Conservation (phyloP, 2,329 filamentous ascomycete species). For the Fusarium haematococcum region DNA sequence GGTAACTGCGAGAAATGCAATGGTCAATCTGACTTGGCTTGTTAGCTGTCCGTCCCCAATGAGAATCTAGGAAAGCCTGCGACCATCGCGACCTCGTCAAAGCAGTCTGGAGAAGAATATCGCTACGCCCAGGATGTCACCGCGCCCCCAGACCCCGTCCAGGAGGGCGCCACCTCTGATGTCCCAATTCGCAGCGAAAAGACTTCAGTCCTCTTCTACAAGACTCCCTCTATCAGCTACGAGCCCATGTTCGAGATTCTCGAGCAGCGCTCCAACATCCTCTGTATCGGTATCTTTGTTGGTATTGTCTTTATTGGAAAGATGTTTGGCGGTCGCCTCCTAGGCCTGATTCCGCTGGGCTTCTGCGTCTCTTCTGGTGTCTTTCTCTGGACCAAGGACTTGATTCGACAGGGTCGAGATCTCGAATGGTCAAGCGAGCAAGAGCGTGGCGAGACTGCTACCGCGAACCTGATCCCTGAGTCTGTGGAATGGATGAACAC, state of each 20-base stretch:
- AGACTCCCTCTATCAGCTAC: conserved; percentile 89
- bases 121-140: conserved; percentile 88
- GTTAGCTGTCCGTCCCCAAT: conserved; percentile 82
- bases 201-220: conserved; percentile 96
- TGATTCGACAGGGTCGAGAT: conserved; percentile 84
- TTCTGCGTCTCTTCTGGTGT: conserved; percentile 80
- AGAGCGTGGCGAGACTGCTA: conserved; percentile 85
- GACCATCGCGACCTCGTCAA: conserved; percentile 76
- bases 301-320: conserved; percentile 82
- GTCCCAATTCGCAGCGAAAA: conserved; percentile 97
- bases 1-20: fast-evolving
- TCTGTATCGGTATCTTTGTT: conserved; percentile 78
- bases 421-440: conserved; percentile 91
- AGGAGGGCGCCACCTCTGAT: conserved; percentile 86
- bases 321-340: conserved; percentile 81
- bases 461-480: conserved; percentile 89
- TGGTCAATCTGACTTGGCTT: not conserved
- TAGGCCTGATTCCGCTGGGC: conserved; percentile 80
- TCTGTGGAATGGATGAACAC: conserved; percentile 98
- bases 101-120: conserved; percentile 83
- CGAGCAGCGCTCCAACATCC: conserved; percentile 77
- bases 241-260: conserved; percentile 86
- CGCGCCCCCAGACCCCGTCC: conserved; percentile 88
- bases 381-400: conserved; percentile 90
- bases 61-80: conserved; percentile 84